Evolutionary conservation across 805 yeast genomes (phyloP).

Genomic region (Diddensiella transvaalensis): DNA sequence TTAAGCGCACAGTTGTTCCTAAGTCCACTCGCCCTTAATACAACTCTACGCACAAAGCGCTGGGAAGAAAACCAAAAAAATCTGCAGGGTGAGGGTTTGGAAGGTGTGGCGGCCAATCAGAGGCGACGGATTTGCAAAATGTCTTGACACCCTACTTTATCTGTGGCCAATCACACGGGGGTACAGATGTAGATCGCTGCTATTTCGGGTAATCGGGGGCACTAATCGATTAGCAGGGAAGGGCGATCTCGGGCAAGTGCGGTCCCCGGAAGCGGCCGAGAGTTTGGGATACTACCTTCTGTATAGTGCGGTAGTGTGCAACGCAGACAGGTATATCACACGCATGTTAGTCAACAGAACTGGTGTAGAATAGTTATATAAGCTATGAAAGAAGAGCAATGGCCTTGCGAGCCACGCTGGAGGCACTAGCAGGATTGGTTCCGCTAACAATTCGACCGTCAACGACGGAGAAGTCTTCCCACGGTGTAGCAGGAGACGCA

Average conservation of each 20-base stretch:
- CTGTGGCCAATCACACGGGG: neutral
- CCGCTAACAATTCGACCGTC: slow-evolving; percentile 67
- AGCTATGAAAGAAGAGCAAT: no score
- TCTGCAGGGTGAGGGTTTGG: neutral
- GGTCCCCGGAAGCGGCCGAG: slow-evolving; percentile 2
- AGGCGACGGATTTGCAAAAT: slow-evolving; percentile 1
- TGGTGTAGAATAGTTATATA: no score
- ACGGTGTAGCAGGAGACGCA: slow-evolving; percentile 48
- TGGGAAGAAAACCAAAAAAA: no score
- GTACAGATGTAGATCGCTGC: neutral
- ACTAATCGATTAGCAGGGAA: neutral
- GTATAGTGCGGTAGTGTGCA: neutral
- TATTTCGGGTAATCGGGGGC: no score
- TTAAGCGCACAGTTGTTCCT: no score
- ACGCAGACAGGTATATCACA: neutral
- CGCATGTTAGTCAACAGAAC: neutral
- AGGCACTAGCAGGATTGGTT: slow-evolving; percentile 49
- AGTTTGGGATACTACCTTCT: neutral
- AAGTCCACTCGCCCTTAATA: no score
- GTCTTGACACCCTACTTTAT: neutral
- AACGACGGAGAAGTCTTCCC: slow-evolving; percentile 46
- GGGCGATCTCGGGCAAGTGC: neutral
- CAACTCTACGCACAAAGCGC: no score
- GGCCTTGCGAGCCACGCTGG: slow-evolving; percentile 17
- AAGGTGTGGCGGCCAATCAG: neutral